phyloP scores from a whole-genome alignment of 2,329 filamentous ascomycete species.

The Aspergillus hortae region DNA sequence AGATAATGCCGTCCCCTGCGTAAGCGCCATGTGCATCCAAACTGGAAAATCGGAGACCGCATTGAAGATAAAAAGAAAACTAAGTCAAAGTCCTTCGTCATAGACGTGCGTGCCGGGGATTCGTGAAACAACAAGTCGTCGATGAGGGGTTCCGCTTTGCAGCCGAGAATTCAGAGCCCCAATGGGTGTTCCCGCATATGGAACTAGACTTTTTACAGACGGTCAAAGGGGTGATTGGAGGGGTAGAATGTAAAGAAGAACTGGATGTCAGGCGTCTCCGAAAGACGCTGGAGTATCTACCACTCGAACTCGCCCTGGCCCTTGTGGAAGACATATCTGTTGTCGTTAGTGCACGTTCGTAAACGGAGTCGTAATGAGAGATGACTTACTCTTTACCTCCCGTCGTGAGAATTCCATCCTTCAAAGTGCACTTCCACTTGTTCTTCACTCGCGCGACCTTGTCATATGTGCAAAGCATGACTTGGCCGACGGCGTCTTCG shows the following conservation, averaged over 20 bases:
- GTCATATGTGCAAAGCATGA: constrained; percentile 99
- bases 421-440: constrained; percentile 98
- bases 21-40: constrained; percentile 23
- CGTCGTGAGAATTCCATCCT: constrained; percentile 91
- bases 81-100: constrained; percentile 3
- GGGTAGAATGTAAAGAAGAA: not conserved
- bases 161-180: not conserved
- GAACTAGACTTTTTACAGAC: not conserved
- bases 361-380: not conserved
- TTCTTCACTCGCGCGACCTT: constrained; percentile 99
- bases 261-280: too few relatives aligned
- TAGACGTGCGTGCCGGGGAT: constrained; percentile 7
- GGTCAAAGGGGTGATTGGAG: constrained; percentile 5
- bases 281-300: constrained; percentile 50
- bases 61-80: constrained; percentile 5
- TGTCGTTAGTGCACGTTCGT: constrained; percentile 21
- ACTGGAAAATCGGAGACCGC: not conserved
- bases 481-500: constrained; percentile 77
- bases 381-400: constrained; percentile 76
- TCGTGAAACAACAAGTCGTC: constrained; percentile 3
- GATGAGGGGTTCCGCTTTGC: constrained; percentile 2
- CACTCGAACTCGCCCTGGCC: constrained; percentile 97
- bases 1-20: constrained; percentile 15
- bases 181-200: not conserved
- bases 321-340: constrained; percentile 91